These are phyloP conservation scores for Papiliotrema flavescens DNA, from an alignment of 1,284 basidiomycete species.

Conservation along the genomic window DNA sequence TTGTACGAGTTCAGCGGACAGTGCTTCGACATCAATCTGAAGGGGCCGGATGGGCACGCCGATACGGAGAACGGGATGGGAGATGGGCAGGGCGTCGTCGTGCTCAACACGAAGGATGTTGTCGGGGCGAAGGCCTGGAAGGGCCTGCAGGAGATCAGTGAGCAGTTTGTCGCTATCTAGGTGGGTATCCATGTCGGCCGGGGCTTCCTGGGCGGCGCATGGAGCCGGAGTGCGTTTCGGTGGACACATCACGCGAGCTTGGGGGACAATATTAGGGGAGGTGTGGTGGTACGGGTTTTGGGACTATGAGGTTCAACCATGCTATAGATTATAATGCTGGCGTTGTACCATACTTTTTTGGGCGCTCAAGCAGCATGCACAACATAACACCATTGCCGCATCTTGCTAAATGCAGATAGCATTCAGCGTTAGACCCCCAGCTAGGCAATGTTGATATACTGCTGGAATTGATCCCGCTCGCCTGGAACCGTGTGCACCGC, in stretches of 20 bases:
- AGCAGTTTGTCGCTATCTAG: slow-evolving; percentile 14
- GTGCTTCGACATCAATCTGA: slow-evolving; percentile 42
- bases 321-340: too few relatives aligned
- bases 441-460: too few relatives aligned
- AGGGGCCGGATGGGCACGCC: slow-evolving; percentile 42
- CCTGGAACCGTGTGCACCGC: too few relatives aligned
- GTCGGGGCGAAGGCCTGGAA: slow-evolving; percentile 24
- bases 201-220: too few relatives aligned
- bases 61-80: slow-evolving; percentile 28
- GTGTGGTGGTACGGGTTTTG: background rate
- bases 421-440: too few relatives aligned
- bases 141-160: slow-evolving; percentile 15
- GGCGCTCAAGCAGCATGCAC: too few relatives aligned
- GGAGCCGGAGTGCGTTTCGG: background rate
- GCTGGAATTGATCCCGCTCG: too few relatives aligned
- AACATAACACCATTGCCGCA: too few relatives aligned
- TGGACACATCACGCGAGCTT: background rate
- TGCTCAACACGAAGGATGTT: slow-evolving; percentile 26
- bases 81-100: slow-evolving; percentile 44
- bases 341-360: too few relatives aligned
- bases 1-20: slow-evolving; percentile 44
- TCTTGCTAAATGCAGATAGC: too few relatives aligned
- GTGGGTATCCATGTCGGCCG: too few relatives aligned
- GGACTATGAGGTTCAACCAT: too few relatives aligned
- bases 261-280: background rate